These are phyloP conservation scores for Thermomyces lanuginosus DNA, from an alignment of 2,329 filamentous ascomycete genomes.

Conservation along the genomic window DNA sequence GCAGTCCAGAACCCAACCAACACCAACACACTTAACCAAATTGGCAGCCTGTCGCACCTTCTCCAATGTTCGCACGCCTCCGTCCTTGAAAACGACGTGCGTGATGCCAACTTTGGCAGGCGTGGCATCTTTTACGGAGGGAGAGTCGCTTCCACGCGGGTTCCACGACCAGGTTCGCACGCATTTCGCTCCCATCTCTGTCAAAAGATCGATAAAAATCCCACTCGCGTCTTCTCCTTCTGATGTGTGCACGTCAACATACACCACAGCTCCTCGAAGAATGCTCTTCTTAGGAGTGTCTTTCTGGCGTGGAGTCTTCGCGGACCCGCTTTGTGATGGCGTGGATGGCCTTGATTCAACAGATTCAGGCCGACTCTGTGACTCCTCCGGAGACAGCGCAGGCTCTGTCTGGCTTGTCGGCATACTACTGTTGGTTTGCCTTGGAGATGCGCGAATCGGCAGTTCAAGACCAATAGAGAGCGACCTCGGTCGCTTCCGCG, in stretches of 20 bases:
- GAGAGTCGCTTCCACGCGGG: slow-evolving; percentile 31
- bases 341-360: slow-evolving; percentile 1
- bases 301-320: slow-evolving; percentile 15
- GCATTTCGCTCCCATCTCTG: slow-evolving; percentile 66
- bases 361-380: neutral
- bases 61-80: slow-evolving; percentile 61
- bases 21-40: slow-evolving; percentile 69
- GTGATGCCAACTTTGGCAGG: slow-evolving; percentile 54
- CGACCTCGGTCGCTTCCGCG: slow-evolving; percentile 36
- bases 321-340: slow-evolving; percentile 5
- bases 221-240: slow-evolving; percentile 65
- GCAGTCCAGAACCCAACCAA: slow-evolving; percentile 76
- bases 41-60: slow-evolving; percentile 59
- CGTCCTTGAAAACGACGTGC: slow-evolving; percentile 82
- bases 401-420: slow-evolving; percentile 10
- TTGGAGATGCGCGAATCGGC: slow-evolving; percentile 18
- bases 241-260: slow-evolving; percentile 67
- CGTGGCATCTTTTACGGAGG: slow-evolving; percentile 17
- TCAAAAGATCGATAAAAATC: slow-evolving; percentile 66
- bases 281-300: slow-evolving; percentile 20
- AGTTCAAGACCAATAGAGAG: slow-evolving; percentile 31
- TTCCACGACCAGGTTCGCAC: slow-evolving; percentile 64
- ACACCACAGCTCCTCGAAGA: slow-evolving; percentile 58
- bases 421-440: slow-evolving; percentile 9
- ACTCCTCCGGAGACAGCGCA: slow-evolving; percentile 8